Base-by-base conservation (phyloP, 148 eudicot genomes). In the Arbutus unedo region DNA sequence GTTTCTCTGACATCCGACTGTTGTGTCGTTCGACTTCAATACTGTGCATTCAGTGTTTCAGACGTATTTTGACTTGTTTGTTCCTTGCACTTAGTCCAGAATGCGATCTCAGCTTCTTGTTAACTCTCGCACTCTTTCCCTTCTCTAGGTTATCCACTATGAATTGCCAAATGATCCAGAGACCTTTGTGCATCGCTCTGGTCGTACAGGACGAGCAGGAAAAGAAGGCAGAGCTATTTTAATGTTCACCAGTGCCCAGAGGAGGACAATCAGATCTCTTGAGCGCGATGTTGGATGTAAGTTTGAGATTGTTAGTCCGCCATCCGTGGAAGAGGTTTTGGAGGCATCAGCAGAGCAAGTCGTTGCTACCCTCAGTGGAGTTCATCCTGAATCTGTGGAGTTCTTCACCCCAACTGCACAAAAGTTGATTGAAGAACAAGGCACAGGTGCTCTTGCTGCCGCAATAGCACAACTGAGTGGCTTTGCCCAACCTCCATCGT, bases 131-230 rank as follows among this genome's bases (percentile, higher is more conserved):
- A 10, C 54, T 68, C 74, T 76, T 80, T 21, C 16, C 77, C 15
- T 48, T 82, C 68, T 87, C 79, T 88, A 96, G 99, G 71, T 96
- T 78, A 89, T 96, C 81, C 99, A 96, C 81, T 96, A 96, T 77
- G 99, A 96, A 78, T 89, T 96, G 59, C 99, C 99, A 14, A 96
- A 96, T 85, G 99, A 96, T 84, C 89, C 98, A 8, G 99, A 96
- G 89, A 93, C 99, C 54, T 96, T 96, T 87, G 99, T 96, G 86
- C 99, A 96, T 85, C 98, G 99, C 38, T 96, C 99, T 85, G 99
- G 99, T 44, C 94, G 99, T 54, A 96, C 99, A 44, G 99, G 99
- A 5, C 95, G 99, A 86, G 99, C 99, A 11, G 99, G 99, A 71
- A 96, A 96, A 89, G 88, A 86, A 89, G 99, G 99, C 49, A 84